Percentiles rank a stretch among this genome's conserved stretches.
phyloP scores from a whole-genome alignment of 768 basidiomycete species.

The Nidularia pulvinata region DNA sequence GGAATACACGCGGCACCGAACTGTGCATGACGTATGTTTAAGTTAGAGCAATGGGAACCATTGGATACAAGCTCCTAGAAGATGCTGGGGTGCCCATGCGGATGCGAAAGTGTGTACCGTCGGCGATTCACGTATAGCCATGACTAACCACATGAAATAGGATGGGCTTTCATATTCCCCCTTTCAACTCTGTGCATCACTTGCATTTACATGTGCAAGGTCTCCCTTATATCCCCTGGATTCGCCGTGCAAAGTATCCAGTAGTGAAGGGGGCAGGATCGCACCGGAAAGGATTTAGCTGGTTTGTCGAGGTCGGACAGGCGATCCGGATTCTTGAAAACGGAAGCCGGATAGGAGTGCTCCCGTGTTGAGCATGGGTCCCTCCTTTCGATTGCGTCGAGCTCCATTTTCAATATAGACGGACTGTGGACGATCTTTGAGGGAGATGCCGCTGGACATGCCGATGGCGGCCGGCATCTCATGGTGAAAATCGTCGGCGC shows the following conservation, averaged over 20 bases:
- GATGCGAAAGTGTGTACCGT: slow-evolving; percentile 51
- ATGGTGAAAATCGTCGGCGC: too few species aligned
- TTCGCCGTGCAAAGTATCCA: slow-evolving; percentile 46
- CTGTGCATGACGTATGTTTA: too few species aligned
- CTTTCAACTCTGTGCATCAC: slow-evolving; percentile 72
- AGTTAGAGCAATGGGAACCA: slow-evolving; percentile 29
- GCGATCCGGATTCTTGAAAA: slow-evolving; percentile 57
- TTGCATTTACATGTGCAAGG: slow-evolving; percentile 76
- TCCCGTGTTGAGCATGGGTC: slow-evolving; percentile 51
- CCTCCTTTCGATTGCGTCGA: too few species aligned
- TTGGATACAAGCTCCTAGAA: slow-evolving; percentile 56
- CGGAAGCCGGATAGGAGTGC: slow-evolving; percentile 43
- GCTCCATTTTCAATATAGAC: too few species aligned
- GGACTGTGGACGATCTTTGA: too few species aligned
- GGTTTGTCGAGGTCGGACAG: slow-evolving; percentile 71
- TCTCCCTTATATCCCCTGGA: slow-evolving; percentile 54
- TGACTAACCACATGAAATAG: too few species aligned
- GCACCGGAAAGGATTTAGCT: slow-evolving; percentile 65
- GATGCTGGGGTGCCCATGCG: slow-evolving; percentile 37
- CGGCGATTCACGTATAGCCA: too few species aligned
- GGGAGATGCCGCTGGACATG: too few species aligned
- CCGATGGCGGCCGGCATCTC: too few species aligned
- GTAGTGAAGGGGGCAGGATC: slow-evolving; percentile 30
- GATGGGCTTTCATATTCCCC: slow-evolving; percentile 83
- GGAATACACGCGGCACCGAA: too few species aligned